Conservation (phyloP, 192 early-diverging fungal genomes). For the Geranomyces variabilis region DNA sequence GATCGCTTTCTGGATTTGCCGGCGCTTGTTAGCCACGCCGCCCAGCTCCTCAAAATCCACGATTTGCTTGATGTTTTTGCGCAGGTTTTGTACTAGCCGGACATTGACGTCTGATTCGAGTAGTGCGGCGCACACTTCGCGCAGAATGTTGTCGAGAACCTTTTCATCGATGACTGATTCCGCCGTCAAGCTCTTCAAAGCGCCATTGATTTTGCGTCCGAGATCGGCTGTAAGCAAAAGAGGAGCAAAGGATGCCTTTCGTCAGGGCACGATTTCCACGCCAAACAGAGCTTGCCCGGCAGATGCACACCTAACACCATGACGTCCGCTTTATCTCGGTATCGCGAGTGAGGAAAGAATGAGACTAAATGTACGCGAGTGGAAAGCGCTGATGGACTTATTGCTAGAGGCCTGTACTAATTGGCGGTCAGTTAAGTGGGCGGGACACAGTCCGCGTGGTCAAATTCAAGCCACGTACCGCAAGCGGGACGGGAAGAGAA, state of each 20-base stretch:
- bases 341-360: background rate
- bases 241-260: too few species aligned
- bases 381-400: too few species aligned
- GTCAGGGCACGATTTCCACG: background rate
- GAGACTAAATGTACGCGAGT: too few species aligned
- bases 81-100: slow-evolving; percentile 76
- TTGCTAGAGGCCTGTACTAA: too few species aligned
- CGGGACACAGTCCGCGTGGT: too few species aligned
- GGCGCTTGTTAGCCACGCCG: slow-evolving; percentile 81
- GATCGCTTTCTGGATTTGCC: slow-evolving; percentile 85
- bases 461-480: too few species aligned
- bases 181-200: slow-evolving; percentile 73
- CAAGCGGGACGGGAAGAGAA: too few species aligned
- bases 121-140: slow-evolving; percentile 85
- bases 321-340: background rate
- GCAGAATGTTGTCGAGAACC: slow-evolving; percentile 59
- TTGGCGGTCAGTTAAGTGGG: too few species aligned
- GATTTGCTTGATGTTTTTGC: slow-evolving; percentile 81
- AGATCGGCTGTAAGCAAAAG: slow-evolving; percentile 69
- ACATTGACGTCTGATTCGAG: slow-evolving; percentile 93
- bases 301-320: slow-evolving; percentile 7
- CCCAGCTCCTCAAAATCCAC: slow-evolving; percentile 85
- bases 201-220: slow-evolving; percentile 83
- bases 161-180: slow-evolving; percentile 89
- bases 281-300: background rate